Base-by-base conservation (phyloP, 352 stramenopile genomes). In the Globisporangium okanoganense region DNA sequence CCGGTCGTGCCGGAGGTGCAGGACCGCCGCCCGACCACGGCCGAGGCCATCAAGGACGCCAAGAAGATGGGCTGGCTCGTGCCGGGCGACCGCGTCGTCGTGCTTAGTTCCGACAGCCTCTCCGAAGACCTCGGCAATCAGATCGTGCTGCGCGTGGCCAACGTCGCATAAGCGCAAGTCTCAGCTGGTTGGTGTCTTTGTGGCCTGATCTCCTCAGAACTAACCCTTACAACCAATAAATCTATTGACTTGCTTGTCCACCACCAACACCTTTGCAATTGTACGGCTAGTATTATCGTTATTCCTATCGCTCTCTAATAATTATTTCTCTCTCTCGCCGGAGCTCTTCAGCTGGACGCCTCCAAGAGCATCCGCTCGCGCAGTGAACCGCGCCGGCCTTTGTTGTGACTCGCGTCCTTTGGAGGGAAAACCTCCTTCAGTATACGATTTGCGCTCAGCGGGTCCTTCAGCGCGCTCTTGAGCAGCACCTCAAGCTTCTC, bases 1-100 rank as follows among this genome's bases (percentile, higher is more conserved):
- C 74, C 87, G 3, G 72, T 95, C 25, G 77, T 94, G 29, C 81
- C 75, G 6, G 64, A 87, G 63, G 56, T 79, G 66, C 55, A 87
- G 68, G 72, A 85, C 64, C 65, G 75, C 58, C 66, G 76, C 70
- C 75, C 79, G 40, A 90, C 79, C 35, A 78, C 90, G 12, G 82
- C 79, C 9, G 92, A 98, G 66, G 90, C 94, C 20, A 95, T 98
- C 62, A 63, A 76, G 7, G 88, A 90, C 10, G 91, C 91, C 36
- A 95, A 93, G 65, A 94, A 97, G 67, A 82, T 98, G 66, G 94
- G 94, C 29, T 97, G 92, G 85, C 73, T 96, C 56, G 76, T 84
- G 44, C 64, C 74, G 5, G 92, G 92, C 47, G 91, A 98, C 77
- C 79, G 88, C 52, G 89, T 98, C 54, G 88, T 98, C 25, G 72